phyloP scores from a whole-genome alignment of 352 stramenopile species.

The Peronosclerospora sorghi region DNA sequence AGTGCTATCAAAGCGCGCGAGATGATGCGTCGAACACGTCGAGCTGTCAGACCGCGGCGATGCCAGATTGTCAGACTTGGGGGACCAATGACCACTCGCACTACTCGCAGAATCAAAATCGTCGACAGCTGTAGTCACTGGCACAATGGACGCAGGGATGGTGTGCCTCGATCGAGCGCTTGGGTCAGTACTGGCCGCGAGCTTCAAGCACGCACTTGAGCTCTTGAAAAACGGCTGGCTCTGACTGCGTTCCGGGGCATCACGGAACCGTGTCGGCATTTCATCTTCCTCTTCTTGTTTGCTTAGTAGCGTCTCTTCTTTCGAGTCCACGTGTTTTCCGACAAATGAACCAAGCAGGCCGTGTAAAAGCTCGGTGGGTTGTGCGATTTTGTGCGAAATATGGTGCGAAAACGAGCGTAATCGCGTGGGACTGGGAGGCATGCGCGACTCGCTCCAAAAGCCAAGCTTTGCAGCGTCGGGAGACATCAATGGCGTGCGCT shows the following conservation, averaged over 20 bases:
- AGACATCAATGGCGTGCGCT: constrained; percentile 35
- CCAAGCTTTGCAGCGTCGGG: constrained; percentile 53
- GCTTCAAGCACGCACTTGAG: constrained; percentile 18
- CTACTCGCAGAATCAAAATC: constrained; percentile 18
- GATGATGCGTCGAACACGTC: constrained; percentile 37
- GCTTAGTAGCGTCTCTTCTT: constrained; percentile 27
- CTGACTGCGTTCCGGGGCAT: constrained; percentile 26
- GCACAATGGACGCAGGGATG: constrained; percentile 5
- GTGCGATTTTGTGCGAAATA: constrained; percentile 51
- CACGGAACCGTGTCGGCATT: constrained; percentile 8
- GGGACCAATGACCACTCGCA: constrained; percentile 35
- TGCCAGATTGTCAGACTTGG: constrained; percentile 40
- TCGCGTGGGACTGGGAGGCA: constrained; percentile 35
- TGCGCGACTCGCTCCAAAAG: constrained; percentile 76
- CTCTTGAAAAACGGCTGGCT: constrained; percentile 30
- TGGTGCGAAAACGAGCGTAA: constrained; percentile 67
- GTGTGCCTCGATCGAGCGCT: constrained; percentile 11
- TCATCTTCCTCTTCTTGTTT: constrained; percentile 15
- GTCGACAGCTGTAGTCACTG: constrained; percentile 12
- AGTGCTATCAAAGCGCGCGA: constrained; percentile 65
- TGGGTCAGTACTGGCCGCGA: constrained; percentile 38
- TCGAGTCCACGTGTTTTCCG: constrained; percentile 30
- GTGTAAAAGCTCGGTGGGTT: constrained; percentile 53
- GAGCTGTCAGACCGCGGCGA: constrained; percentile 52
- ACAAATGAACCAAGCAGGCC: constrained; percentile 63